Evolutionary conservation across 78 protist genomes (phyloP).

Genomic region (Dictyostelium citrinum): DNA sequence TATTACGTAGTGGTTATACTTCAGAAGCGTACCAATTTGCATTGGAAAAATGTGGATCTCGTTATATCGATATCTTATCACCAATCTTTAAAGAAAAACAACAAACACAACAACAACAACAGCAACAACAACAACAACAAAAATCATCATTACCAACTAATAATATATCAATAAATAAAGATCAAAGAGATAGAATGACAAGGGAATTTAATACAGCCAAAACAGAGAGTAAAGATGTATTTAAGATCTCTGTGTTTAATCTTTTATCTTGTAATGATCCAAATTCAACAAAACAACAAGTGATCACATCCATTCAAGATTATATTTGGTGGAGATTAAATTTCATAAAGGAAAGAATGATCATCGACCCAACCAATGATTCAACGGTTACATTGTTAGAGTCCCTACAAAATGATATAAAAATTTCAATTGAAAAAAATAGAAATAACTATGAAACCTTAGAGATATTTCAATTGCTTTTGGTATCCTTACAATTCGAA

Average conservation of each 20-base stretch:
- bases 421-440: neutral
- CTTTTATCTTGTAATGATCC: slow-evolving; percentile 18
- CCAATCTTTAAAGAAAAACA: neutral
- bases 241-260: slow-evolving; percentile 43
- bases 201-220: slow-evolving; percentile 21
- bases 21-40: neutral
- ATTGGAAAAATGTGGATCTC: neutral
- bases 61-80: neutral
- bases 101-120: neutral
- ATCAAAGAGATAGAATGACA: neutral
- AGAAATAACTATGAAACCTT: neutral
- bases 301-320: slow-evolving; percentile 46
- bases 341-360: neutral
- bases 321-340: slow-evolving; percentile 61
- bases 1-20: slow-evolving; percentile 17
- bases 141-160: neutral
- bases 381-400: neutral
- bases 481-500: slow-evolving; percentile 45
- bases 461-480: slow-evolving; percentile 20
- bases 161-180: neutral
- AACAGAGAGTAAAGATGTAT: slow-evolving; percentile 31
- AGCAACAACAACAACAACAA: neutral
- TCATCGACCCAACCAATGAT: neutral
- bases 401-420: slow-evolving; percentile 28
- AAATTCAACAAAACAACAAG: neutral